Conservation (phyloP, 805 yeast genomes). For the Wilhelminamyces savonicus region DNA sequence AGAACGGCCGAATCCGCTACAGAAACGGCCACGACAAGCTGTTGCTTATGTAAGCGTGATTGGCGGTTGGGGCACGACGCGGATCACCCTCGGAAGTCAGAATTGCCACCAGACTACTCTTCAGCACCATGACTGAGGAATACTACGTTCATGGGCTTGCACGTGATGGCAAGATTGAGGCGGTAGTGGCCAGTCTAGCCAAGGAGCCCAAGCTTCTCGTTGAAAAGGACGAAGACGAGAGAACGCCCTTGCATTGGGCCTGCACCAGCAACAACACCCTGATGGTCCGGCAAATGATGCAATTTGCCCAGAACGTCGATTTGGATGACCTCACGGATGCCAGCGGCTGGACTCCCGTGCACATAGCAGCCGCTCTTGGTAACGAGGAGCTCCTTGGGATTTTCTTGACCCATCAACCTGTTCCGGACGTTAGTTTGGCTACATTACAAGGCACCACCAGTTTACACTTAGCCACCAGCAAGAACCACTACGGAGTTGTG, state of each 20-base stretch:
- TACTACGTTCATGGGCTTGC: too few relatives aligned
- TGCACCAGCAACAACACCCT: slow-evolving; percentile 54
- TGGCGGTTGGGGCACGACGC: too few relatives aligned
- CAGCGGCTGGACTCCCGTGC: slow-evolving; percentile 86
- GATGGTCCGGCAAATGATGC: slow-evolving; percentile 39
- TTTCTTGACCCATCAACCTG: slow-evolving; percentile 45
- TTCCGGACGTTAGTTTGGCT: slow-evolving; percentile 54
- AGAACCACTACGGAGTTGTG: slow-evolving; percentile 52
- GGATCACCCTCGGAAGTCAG: too few relatives aligned
- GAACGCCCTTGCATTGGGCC: slow-evolving; percentile 90
- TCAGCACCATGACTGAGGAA: too few relatives aligned
- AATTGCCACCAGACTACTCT: too few relatives aligned
- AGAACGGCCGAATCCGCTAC: too few relatives aligned
- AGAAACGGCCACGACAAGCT: too few relatives aligned
- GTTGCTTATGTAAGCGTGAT: too few relatives aligned
- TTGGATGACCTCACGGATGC: slow-evolving; percentile 65
- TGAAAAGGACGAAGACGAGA: slow-evolving; percentile 59
- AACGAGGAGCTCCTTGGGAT: slow-evolving; percentile 44
- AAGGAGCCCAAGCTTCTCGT: slow-evolving; percentile 44
- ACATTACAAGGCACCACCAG: slow-evolving; percentile 71
- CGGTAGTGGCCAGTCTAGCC: slow-evolving; percentile 45
- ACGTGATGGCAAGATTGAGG: slow-evolving; percentile 49
- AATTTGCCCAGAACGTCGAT: slow-evolving; percentile 34
- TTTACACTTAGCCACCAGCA: slow-evolving; percentile 71
- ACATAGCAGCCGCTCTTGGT: slow-evolving; percentile 76